These are phyloP conservation scores for Fraxinus xanthoxyloides DNA, from an alignment of 305 asterid species.

Conservation along the genomic window DNA sequence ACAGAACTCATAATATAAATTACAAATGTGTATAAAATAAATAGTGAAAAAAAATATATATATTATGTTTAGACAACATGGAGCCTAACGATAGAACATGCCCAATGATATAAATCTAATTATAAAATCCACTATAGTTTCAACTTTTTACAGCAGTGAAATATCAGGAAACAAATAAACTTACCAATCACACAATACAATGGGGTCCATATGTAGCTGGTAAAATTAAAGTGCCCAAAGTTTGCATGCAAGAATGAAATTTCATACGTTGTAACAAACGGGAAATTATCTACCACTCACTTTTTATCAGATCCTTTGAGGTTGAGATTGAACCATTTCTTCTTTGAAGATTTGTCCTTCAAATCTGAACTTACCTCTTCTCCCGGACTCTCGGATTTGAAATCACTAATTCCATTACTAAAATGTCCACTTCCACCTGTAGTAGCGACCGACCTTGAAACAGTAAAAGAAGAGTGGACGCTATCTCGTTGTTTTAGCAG, in stretches of 20 bases:
- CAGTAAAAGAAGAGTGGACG: slow-evolving; percentile 80
- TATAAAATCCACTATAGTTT: slow-evolving; percentile 39
- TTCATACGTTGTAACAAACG: slow-evolving; percentile 24
- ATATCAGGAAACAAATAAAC: slow-evolving; percentile 19
- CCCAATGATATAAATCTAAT: slow-evolving; percentile 38
- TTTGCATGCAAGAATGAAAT: slow-evolving; percentile 26
- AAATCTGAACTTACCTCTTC: slow-evolving; percentile 88
- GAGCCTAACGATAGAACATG: slow-evolving; percentile 23
- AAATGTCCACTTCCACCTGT: slow-evolving; percentile 39
- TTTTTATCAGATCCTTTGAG: slow-evolving; percentile 42
- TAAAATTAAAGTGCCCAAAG: slow-evolving; percentile 18
- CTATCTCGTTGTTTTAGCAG: slow-evolving; percentile 83
- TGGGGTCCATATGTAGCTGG: slow-evolving; percentile 28
- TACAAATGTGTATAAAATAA: neutral
- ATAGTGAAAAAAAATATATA: neutral
- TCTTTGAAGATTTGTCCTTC: slow-evolving; percentile 73
- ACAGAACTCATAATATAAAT: slow-evolving; percentile 4
- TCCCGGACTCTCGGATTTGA: slow-evolving; percentile 55
- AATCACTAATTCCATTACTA: slow-evolving; percentile 44
- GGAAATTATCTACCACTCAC: slow-evolving; percentile 16
- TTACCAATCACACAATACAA: slow-evolving; percentile 29
- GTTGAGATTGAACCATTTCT: slow-evolving; percentile 87
- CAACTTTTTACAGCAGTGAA: slow-evolving; percentile 37
- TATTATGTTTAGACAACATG: slow-evolving; percentile 25
- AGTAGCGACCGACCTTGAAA: slow-evolving; percentile 44